These are phyloP conservation scores for Brassica cretica DNA, from an alignment of 345 rosid genomes.

Conservation along the genomic window DNA sequence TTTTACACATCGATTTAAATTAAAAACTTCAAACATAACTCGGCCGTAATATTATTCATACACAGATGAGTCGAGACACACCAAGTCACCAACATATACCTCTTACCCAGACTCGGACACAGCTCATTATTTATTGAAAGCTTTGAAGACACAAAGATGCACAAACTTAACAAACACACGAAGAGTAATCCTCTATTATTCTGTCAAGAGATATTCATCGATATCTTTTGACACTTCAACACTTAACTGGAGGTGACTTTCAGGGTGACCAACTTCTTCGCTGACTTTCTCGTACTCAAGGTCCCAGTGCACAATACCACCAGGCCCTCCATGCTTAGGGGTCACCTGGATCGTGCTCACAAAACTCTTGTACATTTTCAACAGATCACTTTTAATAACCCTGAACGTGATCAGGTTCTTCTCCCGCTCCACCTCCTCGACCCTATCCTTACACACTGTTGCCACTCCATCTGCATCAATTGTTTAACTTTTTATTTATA, in stretches of 20 bases:
- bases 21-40: neutral
- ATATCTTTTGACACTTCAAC: conserved; percentile 37
- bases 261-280: conserved; percentile 31
- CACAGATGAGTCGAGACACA: neutral
- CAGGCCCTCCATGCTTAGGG: conserved; percentile 28
- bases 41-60: neutral
- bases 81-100: neutral
- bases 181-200: conserved; percentile 6
- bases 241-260: conserved; percentile 20
- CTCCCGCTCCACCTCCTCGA: conserved; percentile 33
- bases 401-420: conserved; percentile 29
- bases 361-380: conserved; percentile 34
- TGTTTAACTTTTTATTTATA: neutral
- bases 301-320: conserved; percentile 23
- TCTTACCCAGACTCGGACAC: neutral
- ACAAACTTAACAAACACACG: neutral
- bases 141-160: no score
- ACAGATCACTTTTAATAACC: conserved; percentile 34
- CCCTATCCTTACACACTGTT: conserved; percentile 21
- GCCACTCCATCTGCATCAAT: conserved; percentile 27
- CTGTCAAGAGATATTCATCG: conserved; percentile 30
- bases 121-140: neutral
- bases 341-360: conserved; percentile 9
- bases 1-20: neutral
- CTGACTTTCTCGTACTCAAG: no score